Conservation (phyloP, 108 stramenopile species). For the Cyclotella choctawhatcheeana region DNA sequence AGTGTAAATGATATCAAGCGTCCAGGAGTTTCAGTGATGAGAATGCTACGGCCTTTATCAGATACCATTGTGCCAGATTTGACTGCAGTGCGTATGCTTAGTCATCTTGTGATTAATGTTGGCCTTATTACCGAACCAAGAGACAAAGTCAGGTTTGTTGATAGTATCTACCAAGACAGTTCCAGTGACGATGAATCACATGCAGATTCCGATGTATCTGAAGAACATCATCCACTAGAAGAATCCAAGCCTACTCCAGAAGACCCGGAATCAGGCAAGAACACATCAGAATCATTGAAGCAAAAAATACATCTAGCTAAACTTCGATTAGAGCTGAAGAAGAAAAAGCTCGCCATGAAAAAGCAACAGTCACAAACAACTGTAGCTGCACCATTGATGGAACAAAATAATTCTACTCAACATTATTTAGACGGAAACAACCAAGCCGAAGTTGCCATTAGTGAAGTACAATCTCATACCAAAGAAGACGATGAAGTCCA, state of each 20-base stretch:
- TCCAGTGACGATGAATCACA: slow-evolving; percentile 16
- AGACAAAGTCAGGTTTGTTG: slow-evolving; percentile 39
- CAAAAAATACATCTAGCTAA: slow-evolving; percentile 48
- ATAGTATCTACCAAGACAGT: slow-evolving; percentile 33
- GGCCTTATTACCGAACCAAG: slow-evolving; percentile 8
- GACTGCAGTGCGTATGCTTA: slow-evolving; percentile 28
- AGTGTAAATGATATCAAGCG: not conserved
- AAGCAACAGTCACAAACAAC: not conserved
- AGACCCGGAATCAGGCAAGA: slow-evolving; percentile 3
- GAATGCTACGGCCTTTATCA: not conserved
- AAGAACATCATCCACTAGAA: not conserved
- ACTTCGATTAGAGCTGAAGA: slow-evolving; percentile 33
- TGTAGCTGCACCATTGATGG: not conserved
- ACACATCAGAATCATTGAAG: slow-evolving; percentile 36
- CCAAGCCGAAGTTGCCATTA: not conserved
- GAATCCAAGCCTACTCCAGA: not conserved
- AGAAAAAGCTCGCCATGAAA: slow-evolving; percentile 8
- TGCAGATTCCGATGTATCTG: not conserved
- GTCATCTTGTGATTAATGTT: slow-evolving; percentile 23
- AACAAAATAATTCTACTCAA: no score
- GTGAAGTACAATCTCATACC: not conserved
- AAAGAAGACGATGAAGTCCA: not conserved
- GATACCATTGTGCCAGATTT: slow-evolving; percentile 6
- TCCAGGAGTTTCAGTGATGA: not conserved
- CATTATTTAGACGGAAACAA: no score